phyloP scores from a whole-genome alignment of 441 rosid genomes.

The Aquilaria agallochum region DNA sequence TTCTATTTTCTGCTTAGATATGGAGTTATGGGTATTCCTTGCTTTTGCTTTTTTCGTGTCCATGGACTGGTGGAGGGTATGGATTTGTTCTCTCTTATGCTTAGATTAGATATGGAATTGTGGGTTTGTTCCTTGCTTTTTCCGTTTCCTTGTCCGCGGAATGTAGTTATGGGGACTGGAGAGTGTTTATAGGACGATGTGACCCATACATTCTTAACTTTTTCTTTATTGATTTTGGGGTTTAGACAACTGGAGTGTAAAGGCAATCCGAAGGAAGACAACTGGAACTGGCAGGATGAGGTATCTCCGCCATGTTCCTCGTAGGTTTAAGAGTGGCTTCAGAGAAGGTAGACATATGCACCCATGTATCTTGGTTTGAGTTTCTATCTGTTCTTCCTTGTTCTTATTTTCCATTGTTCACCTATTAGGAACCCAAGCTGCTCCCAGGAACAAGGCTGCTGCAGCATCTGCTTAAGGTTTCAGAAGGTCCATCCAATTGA shows the following conservation, averaged over 20 bases:
- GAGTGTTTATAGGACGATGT: no score
- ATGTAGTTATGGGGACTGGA: no score
- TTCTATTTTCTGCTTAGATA: no score
- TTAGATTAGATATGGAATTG: no score
- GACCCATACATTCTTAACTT: no score
- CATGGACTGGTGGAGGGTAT: no score
- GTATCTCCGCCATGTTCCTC: constrained; percentile 34
- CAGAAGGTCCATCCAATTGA: not conserved
- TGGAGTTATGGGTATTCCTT: no score
- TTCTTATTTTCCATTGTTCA: no score
- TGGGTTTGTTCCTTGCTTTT: no score
- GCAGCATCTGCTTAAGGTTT: not conserved
- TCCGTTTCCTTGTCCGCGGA: no score
- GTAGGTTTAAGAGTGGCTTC: constrained; percentile 46
- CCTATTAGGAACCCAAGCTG: not conserved
- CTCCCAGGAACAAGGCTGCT: constrained; percentile 9
- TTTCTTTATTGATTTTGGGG: not conserved
- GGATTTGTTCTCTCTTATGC: no score
- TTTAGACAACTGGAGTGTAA: constrained; percentile 41
- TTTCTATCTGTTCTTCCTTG: not conserved
- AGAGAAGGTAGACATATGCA: constrained; percentile 33
- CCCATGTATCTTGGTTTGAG: not conserved
- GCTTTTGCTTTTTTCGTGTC: no score
- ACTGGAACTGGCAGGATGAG: constrained; percentile 48
- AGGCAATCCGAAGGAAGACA: constrained; percentile 48